Evolutionary conservation across 164 flowering plant species (phyloP), one percentile per base, ranked within the genome.

Genomic region (Vitis cinerea): DNA sequence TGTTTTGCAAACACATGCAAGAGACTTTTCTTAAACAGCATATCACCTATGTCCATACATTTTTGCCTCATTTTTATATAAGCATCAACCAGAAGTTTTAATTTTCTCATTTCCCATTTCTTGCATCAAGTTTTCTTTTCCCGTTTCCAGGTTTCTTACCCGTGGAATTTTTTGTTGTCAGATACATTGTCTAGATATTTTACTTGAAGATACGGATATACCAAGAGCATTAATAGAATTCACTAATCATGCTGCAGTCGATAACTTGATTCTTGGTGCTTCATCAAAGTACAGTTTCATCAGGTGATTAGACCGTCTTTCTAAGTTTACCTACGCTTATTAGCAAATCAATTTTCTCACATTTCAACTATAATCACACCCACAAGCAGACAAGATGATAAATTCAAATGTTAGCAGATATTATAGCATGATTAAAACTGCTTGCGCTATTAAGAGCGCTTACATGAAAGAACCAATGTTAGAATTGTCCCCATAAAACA

Each of bases 161-260:
- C 19, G 1, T 64, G 44, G 8, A 58, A 47, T 59, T 31, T 29
- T 55, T 61, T 61, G 49, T 50, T 53, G 4, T 65, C 81, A 91
- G 97, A 81, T 91, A 71, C 79, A 82, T 0, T 85, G 90, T 78
- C 66, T 78, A 10, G 97, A 91, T 71, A 71, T 89, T 57, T 23
- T 84, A 64, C 79, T 89, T 0, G 89, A 89, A 64, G 90, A 83
- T 61, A 14, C 50, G 0, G 93, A 91, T 64, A 49, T 87, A 19
- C 82, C 79, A 2, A 89, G 80, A 74, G 89, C 93, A 15, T 14
- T 91, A 17, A 78, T 85, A n/a, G 97, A 89, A 67, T 91, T 82
- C 66, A 84, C 73, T 57, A 65, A 88, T 54, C 65, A 82, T 65
- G 75, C 81, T 48, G 88, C 86, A 58, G 86, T 91, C 27, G 92